These are phyloP conservation scores for Gossypium turneri DNA, from an alignment of 345 rosid genomes.

Conservation along the genomic window DNA sequence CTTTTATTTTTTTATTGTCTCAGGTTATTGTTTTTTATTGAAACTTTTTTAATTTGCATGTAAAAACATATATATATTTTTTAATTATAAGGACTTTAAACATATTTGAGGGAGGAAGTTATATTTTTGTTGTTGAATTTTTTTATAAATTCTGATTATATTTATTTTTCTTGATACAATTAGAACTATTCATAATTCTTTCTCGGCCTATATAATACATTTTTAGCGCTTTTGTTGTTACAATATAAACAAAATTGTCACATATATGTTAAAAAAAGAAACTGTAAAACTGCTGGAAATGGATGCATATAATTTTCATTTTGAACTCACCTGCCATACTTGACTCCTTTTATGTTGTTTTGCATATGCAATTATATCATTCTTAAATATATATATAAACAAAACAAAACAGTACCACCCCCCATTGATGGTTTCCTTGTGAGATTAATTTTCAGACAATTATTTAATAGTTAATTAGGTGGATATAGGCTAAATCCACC, in stretches of 20 bases:
- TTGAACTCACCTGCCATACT: neutral
- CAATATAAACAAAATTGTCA: too few species aligned
- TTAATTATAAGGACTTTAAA: too few species aligned
- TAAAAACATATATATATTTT: too few species aligned
- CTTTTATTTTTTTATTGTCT: neutral
- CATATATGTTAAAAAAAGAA: neutral
- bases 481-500: conserved; percentile 10
- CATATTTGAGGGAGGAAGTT: too few species aligned
- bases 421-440: neutral
- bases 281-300: neutral
- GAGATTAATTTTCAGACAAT: neutral
- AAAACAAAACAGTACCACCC: neutral
- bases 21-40: neutral
- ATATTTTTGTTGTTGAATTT: too few species aligned
- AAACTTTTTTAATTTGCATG: too few species aligned
- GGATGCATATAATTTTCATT: neutral
- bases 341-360: neutral
- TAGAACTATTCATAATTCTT: fast-evolving
- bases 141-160: too few species aligned
- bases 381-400: neutral
- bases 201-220: fast-evolving
- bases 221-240: too few species aligned
- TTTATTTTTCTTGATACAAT: too few species aligned
- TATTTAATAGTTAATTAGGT: neutral
- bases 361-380: conserved; percentile 10